Base-by-base conservation (phyloP, 1,139 yeast species). In the Groenewaldozyma auringiensis region DNA sequence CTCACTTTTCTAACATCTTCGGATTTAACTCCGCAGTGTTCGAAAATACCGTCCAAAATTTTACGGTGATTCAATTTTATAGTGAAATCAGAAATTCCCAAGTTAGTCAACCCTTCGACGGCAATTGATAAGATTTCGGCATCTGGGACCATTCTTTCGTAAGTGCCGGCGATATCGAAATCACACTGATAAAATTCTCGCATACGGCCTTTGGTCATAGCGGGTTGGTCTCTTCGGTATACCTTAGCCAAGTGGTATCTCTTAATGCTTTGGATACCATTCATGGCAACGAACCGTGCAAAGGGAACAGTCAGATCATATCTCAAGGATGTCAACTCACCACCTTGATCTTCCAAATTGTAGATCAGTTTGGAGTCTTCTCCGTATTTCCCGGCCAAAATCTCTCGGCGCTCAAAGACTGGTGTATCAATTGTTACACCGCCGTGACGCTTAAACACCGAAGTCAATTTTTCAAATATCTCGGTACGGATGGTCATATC, bases 191-290 rank as follows among this genome's bases (percentile, higher is more conserved):
- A 92, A 60, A 92, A 92, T 67, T 92, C 98, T 76, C 98, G 83
- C 98, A 92, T 92, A 69, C 98, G 80, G 49, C 98, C 98, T 68
- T 92, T 92, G 48, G 97, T 89, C 98, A 92, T 92, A 14, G 98
- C 98, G 3, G 98, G 98, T 68, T 92, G 98, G 65, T 92, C 98
- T 69, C 98, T 83, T 70, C 98, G 79, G 69, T 92, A 92, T 46
- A 92, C 98, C 68, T 92, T 92, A 57, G 98, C 98, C 55, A 92
- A 86, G 70, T 92, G 98, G 67, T 81, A 92, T 63, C 98, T 77
- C 70, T 92, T 92, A 67, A 92, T 92, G 62, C 74, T 78, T 58
- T 86, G 83, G 52, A 92, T 76, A 60, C 86, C 87, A 71, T 92
- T 92, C 83, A 87, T 83, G 32, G 98, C 98, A 47, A 92, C 94